Percentiles rank a stretch among this genome's conserved stretches.
Evolutionary conservation across 2,329 filamentous ascomycete genomes (phyloP).

Genomic region (Venturia nashicola): DNA sequence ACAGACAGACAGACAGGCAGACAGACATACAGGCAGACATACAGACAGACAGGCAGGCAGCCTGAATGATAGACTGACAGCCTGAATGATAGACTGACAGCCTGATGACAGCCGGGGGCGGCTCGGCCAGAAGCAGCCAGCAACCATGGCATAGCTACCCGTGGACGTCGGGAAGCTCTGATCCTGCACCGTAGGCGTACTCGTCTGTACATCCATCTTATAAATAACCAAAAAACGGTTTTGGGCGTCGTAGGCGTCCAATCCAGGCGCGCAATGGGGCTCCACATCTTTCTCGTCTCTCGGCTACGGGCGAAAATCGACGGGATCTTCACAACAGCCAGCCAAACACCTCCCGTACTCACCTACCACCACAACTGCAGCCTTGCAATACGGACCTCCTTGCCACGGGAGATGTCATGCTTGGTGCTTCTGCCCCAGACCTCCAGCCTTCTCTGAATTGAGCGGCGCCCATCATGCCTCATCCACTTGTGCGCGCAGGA

Average conservation of each 20-base stretch:
- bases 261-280: background rate
- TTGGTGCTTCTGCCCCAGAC: background rate
- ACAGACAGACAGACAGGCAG: too few relatives aligned
- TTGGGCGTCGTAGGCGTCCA: constrained; percentile 3
- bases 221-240: constrained; percentile 1
- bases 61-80: too few relatives aligned
- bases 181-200: background rate
- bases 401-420: background rate
- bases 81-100: background rate
- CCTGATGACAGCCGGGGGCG: background rate
- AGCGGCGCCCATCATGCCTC: background rate
- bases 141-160: too few relatives aligned
- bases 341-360: background rate
- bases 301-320: background rate
- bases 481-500: background rate
- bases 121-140: background rate
- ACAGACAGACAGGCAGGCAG: too few relatives aligned
- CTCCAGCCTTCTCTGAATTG: background rate
- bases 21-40: too few relatives aligned
- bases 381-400: background rate
- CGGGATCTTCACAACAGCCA: background rate
- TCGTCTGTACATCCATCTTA: background rate
- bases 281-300: background rate
- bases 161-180: background rate
- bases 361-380: background rate